Evolutionary conservation across 208 protist genomes (phyloP).

Genomic region (Acanthamoeba healyi): DNA sequence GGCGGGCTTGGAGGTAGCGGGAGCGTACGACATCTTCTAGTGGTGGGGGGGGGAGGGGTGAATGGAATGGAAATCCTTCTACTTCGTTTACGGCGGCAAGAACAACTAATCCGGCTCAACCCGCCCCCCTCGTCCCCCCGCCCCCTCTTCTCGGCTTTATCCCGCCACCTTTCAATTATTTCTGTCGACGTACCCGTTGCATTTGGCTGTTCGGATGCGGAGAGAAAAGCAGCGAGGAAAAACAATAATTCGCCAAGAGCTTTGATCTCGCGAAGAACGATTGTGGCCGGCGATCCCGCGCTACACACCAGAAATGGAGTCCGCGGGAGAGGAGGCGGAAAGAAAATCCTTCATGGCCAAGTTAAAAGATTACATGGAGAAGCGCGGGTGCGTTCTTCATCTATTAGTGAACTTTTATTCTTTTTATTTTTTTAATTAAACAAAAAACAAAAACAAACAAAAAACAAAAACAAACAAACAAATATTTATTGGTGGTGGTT

Average conservation of each 20-base stretch:
- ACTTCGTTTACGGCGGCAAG: neutral
- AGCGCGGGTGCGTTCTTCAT: conserved; percentile 19
- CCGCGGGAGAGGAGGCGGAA: neutral
- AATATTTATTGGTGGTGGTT: too few species aligned
- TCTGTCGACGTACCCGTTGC: too few species aligned
- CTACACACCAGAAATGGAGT: too few species aligned
- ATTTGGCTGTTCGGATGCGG: too few species aligned
- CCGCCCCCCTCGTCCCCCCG: too few species aligned
- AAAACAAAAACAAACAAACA: too few species aligned
- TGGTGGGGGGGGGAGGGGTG: too few species aligned
- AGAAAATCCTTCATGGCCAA: conserved; percentile 49
- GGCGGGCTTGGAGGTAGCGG: neutral
- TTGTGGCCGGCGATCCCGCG: too few species aligned
- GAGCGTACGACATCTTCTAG: conserved; percentile 17
- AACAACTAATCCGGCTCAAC: neutral
- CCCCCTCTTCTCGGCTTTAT: too few species aligned
- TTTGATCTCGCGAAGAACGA: neutral
- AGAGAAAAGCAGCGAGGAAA: neutral
- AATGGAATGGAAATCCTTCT: neutral
- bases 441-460: too few species aligned
- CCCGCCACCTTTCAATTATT: too few species aligned
- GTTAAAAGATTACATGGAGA: conserved; percentile 25
- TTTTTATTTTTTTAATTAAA: neutral
- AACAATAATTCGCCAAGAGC: neutral
- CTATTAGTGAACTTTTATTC: too few species aligned